Evolutionary conservation across 2,329 filamentous ascomycete species (phyloP), one percentile per base, ranked within the genome.

Genomic region (Microcyclospora pomicola): DNA sequence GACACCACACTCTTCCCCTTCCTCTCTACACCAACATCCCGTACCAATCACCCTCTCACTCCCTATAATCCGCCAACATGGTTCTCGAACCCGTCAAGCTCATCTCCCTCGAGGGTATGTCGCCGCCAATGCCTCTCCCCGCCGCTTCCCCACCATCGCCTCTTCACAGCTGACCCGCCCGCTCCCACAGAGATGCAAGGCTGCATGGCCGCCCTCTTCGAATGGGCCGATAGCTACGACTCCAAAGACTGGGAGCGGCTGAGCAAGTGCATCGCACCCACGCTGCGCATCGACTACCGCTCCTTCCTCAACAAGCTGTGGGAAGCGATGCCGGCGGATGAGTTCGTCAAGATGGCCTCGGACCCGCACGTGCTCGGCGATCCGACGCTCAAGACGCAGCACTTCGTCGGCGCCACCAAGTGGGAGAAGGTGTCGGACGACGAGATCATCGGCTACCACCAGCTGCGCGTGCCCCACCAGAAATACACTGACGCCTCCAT

Each of bases 191-290:
- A 59, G 43, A 57, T 56, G 52, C 55, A 58, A 52, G 55, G 54
- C 48, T 59, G 56, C 54, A 59, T 59, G 55, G 52, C 53, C 44
- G 55, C 54, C 47, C 61, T 66, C 48, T 77, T 72, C 56, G 70
- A 77, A 51, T 79, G 75, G 75, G 73, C 72, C 40, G 73, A 77
- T 55, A 73, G 69, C 62, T 77, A 78, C 58, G 74, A 78, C 57
- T 68, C 67, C 56, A 80, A 80, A 59, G 72, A 79, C 60, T 79
- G 75, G 73, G 62, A 66, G 11, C 68, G 73, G 36, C 66, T 79
- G 19, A 53, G 63, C 47, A 71, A 68, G 45, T 73, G 70, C 62
- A 75, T 82, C 47, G 76, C 77, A 2, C 76, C 77, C 1, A 75
- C 69, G 34, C 44, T 53, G 24, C 56, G 79, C 68, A 70, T 85